These are phyloP conservation scores for Hypoxylon fuscum DNA, from an alignment of 495 filamentous ascomycete genomes.

Conservation along the genomic window DNA sequence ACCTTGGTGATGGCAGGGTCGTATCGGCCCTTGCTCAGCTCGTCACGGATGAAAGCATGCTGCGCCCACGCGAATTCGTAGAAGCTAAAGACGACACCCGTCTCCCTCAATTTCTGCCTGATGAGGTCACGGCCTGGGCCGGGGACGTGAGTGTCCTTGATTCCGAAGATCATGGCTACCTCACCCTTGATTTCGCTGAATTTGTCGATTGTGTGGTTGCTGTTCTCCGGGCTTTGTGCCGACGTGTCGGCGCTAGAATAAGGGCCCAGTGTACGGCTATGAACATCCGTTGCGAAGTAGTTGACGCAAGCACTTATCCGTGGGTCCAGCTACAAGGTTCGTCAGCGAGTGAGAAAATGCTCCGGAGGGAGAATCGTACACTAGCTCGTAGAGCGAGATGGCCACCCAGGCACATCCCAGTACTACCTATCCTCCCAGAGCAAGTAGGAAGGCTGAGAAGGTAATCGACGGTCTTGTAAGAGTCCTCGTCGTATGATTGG, in stretches of 20 bases:
- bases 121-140: conserved; percentile 87
- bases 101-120: conserved; percentile 79
- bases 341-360: conserved; percentile 4
- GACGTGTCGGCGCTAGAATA: conserved; percentile 46
- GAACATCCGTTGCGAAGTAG: conserved; percentile 95
- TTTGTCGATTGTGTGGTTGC: conserved; percentile 55
- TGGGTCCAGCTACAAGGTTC: conserved; percentile 64
- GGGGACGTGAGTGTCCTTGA: conserved; percentile 90
- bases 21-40: conserved; percentile 91
- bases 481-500: conserved; percentile 89
- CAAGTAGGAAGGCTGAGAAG: conserved; percentile 81
- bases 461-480: conserved; percentile 73
- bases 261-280: conserved; percentile 75
- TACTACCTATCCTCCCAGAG: conserved; percentile 83
- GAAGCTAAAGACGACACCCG: conserved; percentile 78
- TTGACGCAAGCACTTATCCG: conserved; percentile 79
- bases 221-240: conserved; percentile 37
- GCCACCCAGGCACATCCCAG: conserved; percentile 96
- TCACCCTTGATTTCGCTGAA: conserved; percentile 79
- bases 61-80: conserved; percentile 94
- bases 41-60: conserved; percentile 96
- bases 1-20: conserved; percentile 86
- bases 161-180: conserved; percentile 84
- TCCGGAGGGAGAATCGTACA: conserved; percentile 37
- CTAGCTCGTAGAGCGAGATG: conserved; percentile 88